Evolutionary conservation across 1,139 yeast species (phyloP), one percentile per base, ranked within the genome.

Genomic region (Sugiyamaella grinbergsii): DNA sequence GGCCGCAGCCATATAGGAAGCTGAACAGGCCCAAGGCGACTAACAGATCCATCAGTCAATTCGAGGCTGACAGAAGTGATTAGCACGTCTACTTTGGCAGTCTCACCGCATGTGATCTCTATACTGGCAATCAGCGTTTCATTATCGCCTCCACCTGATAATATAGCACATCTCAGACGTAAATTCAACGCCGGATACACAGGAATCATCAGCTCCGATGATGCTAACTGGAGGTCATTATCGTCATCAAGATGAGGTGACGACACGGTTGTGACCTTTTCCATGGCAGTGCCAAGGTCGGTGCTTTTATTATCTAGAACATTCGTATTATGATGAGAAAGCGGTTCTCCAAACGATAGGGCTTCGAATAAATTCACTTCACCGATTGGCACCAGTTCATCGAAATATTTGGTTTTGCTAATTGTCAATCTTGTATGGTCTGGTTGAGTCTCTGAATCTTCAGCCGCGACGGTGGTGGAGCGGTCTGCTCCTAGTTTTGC

Each of bases 101-200:
- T 44, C 69, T 77, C 49, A 74, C 80, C 0, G 0, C 80, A 70
- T 52, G 79, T 82, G 19, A 84, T 67, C 50, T 79, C 84, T 45
- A 85, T 67, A 0, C 83, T 78, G 0, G 83, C 77, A 16, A 82
- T 65, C 3, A 82, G 62, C 19, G 75, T 66, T 51, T 77, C 76
- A 55, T 77, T 75, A 47, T 81, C 72, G 4, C 83, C 82, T 2
- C 41, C 42, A 3, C 53, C 50, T 6, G 45, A 24, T 1, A 86
- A 74, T 64, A 78, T 75, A 24, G 81, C 73, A 50, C 83, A 77
- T 57, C 82, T 76, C 37, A 85, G 69, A 53, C 80, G 73, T 58
- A 85, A 74, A 37, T 80, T 79, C 45, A 80, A 67, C 0, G 81
- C 72, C 1, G 82, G 76, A 22, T 72, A 71, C 1, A 79, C 77